phyloP scores from a whole-genome alignment of 2,329 filamentous ascomycete species.

The Colletotrichum lini region DNA sequence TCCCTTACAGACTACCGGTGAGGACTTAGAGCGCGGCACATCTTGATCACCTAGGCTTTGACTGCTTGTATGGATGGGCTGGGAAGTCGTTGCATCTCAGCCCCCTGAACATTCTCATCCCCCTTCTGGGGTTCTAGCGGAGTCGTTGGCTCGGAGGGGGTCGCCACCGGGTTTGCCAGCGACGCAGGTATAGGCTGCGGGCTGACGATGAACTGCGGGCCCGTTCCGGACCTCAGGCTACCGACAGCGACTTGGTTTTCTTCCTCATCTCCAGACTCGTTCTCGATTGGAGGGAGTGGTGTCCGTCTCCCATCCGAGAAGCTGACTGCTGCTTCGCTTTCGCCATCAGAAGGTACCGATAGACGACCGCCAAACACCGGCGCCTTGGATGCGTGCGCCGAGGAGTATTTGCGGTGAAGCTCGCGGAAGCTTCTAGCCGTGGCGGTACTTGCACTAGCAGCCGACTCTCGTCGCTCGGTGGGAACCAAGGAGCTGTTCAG shows the following conservation, averaged over 20 bases:
- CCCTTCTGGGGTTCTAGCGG: constrained; percentile 19
- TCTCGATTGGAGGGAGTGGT: constrained; percentile 67
- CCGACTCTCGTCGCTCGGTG: constrained; percentile 71
- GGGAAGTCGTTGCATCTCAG: constrained; percentile 47
- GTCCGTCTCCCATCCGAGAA: constrained; percentile 72
- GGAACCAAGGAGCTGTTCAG: constrained; percentile 60
- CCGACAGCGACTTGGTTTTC: constrained; percentile 4
- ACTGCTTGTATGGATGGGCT: constrained; percentile 51
- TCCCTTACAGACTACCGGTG: not conserved
- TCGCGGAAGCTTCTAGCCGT: constrained; percentile 77
- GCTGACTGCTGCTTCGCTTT: constrained; percentile 72
- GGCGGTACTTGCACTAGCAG: constrained; percentile 76
- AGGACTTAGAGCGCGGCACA: not conserved
- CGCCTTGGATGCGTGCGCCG: constrained; percentile 63
- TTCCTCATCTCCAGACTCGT: constrained; percentile 50
- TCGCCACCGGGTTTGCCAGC: constrained; percentile 6
- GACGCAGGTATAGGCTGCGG: constrained; percentile 21
- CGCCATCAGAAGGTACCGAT: constrained; percentile 68
- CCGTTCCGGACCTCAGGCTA: constrained; percentile 17
- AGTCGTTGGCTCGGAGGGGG: constrained; percentile 1
- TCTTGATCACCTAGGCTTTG: constrained; percentile 48
- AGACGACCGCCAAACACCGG: constrained; percentile 58
- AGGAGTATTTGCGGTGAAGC: constrained; percentile 72
- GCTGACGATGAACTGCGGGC: constrained; percentile 20
- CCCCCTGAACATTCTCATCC: constrained; percentile 45